phyloP scores from a whole-genome alignment of 2,329 filamentous ascomycete genomes.

The Trichoderma citrinoviride region DNA sequence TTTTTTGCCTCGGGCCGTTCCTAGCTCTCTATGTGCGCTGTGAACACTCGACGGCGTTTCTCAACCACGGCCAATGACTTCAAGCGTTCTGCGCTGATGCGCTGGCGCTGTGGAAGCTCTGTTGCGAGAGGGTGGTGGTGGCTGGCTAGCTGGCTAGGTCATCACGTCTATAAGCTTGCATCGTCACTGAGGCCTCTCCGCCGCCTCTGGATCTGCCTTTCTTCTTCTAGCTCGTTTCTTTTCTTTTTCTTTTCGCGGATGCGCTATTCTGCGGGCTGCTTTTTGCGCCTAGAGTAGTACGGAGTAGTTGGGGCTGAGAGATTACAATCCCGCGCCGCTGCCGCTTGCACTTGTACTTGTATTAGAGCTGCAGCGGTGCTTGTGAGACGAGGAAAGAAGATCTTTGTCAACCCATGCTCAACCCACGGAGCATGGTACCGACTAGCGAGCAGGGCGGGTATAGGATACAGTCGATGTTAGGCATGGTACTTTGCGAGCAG shows the following conservation, averaged over 20 bases:
- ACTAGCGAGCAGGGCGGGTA: background rate
- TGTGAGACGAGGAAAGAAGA: constrained; percentile 4
- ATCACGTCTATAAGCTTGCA: background rate
- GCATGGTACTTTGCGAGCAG: background rate
- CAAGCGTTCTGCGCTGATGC: background rate
- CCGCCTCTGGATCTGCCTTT: background rate
- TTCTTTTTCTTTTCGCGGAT: background rate
- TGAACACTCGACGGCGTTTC: background rate
- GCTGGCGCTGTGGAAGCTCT: constrained; percentile 6
- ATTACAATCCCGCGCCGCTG: background rate
- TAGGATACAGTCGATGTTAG: background rate
- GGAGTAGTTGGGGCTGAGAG: background rate
- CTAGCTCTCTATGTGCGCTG: constrained; percentile 12
- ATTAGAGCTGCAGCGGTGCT: background rate
- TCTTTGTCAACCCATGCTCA: constrained; percentile 8
- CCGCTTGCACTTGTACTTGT: background rate
- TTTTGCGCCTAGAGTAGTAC: constrained; percentile 27
- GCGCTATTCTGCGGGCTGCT: constrained; percentile 22
- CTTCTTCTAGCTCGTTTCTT: background rate
- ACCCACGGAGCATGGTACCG: background rate
- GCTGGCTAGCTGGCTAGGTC: background rate
- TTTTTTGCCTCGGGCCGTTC: constrained; percentile 21
- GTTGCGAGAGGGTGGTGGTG: background rate
- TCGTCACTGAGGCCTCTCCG: background rate
- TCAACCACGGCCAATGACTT: background rate